Base-by-base conservation (phyloP, 2,329 filamentous ascomycete species). In the Rhinocladiella similis region DNA sequence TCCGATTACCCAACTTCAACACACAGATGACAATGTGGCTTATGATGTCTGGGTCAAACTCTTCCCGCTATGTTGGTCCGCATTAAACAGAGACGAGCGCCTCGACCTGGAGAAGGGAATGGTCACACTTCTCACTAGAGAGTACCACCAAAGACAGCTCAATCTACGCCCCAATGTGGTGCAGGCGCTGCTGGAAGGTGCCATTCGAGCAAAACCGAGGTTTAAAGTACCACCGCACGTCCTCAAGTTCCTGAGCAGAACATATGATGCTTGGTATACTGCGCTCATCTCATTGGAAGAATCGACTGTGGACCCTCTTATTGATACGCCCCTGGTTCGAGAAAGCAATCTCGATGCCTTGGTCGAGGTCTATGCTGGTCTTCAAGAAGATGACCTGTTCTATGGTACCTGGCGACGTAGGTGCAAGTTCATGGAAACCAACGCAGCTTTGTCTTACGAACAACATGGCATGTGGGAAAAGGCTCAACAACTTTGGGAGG, bases 391-490 rank as follows among this genome's bases (percentile, higher is more conserved):
- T 49, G 94, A 99, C 70, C 80, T 99, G 47, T 99, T 97, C 72
- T 97, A 99, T 63, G 94, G 94, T 7, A 95, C 92, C 0, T 99
- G 94, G 94, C 86, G 94, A 57, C 86, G 94, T 54, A 87, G 94
- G 45, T 96, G 92, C 71, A 91, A 96, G 64, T 99, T 96, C 68
- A 89, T 99, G 5, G 95, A 99, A 77, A 97, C 92, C 7, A 99
- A 99, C 69, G 91, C 94, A 13, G 94, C 92, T 1, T 79, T 99
- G 6, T 99, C 94, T 0, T 99, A 97, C 66, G 95, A 99, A 75
- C 95, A 99, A 70, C 96, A 96, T 66, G 94, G 94, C 47, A 96
- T 97, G 84, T 99, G 94, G 95, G 94, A 99, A 67, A 97, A 97
- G 74, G 92, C 95, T 1, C 95, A 99, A 75, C 89, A 90, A 68